These are phyloP conservation scores for Decorospora gaudefroyi DNA, from an alignment of 2,329 filamentous ascomycete genomes.

Conservation along the genomic window DNA sequence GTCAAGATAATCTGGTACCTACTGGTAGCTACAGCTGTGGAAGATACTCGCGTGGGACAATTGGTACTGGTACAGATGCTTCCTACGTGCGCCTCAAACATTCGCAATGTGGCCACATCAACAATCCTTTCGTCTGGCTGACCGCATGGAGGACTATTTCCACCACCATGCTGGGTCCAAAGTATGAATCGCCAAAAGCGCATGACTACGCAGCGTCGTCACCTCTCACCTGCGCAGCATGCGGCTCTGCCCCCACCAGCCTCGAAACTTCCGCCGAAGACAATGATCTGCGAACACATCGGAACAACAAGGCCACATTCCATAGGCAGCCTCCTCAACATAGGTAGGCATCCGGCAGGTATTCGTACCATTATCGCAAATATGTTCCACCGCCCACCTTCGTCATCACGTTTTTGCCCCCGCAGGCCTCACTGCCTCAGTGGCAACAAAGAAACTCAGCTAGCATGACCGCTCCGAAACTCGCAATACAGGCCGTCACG, in stretches of 20 bases:
- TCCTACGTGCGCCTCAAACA: neutral
- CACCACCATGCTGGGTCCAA: neutral
- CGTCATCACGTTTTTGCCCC: constrained; percentile 12
- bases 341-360: constrained; percentile 12
- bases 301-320: constrained; percentile 1
- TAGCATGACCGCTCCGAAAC: constrained; percentile 16
- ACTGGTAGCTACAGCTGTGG: too few relatives aligned
- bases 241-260: constrained; percentile 5
- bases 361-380: constrained; percentile 7
- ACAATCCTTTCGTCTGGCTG: neutral
- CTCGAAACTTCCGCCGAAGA: too few relatives aligned
- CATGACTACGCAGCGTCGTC: constrained; percentile 13
- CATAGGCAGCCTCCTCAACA: constrained; percentile 11
- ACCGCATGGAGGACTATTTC: neutral
- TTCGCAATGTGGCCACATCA: neutral
- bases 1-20: too few relatives aligned
- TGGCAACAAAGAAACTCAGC: constrained; percentile 21
- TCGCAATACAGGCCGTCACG: constrained; percentile 13
- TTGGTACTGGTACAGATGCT: too few relatives aligned
- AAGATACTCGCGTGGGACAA: too few relatives aligned
- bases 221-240: constrained; percentile 3
- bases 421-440: constrained; percentile 25
- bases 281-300: neutral
- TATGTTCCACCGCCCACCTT: constrained; percentile 6
- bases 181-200: constrained; percentile 4